Base-by-base conservation (phyloP, 2,329 filamentous ascomycete species). In the Fusarium pininemorale region DNA sequence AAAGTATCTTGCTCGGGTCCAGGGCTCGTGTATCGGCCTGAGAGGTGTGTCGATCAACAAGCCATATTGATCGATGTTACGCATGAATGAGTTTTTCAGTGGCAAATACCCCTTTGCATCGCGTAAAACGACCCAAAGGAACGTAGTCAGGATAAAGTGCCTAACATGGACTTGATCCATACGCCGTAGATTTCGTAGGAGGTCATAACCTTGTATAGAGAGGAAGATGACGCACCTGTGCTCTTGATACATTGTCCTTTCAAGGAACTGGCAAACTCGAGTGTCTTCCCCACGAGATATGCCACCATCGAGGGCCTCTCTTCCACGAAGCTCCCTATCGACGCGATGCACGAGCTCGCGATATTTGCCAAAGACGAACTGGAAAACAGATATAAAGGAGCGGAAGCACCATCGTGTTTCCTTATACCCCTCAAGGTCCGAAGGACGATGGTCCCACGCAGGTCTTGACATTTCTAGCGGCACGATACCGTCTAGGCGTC, bases 401-500 rank as follows among this genome's bases (percentile, higher is more conserved):
- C 5, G 14, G 3, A 4, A 16, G 24, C 2, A 38, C 51, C 51
- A 54, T 38, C 7, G 13, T 38, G 0, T 22, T 8, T 38, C 50
- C 9, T 38, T 54, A 12, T 9, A 54, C 3, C 13, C 18, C 32
- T 54, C 32, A 16, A 28, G 50, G 14, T 22, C 18, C 13, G 50
- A 53, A 26, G 32, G 50, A 22, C 50, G 50, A 53, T 15, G 32
- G 18, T 53, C 50, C 50, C n/a, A 53, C n/a, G 50, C 32, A 15
- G 50, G 32, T 22, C 32, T 53, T 26, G 50, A 53, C n/a, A 54
- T 38, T 54, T 22, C 50, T 54, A 18, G 50, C 18, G 7, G 32
- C 5, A 54, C 18, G 2, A 2, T 5, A 28, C 35, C 35, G 0
- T 13, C 1, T 16, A 38, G 7, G 18, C 5, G 1, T 12, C 1